phyloP scores from a whole-genome alignment of 768 basidiomycete genomes.

The Pleurotus tuoliensis region DNA sequence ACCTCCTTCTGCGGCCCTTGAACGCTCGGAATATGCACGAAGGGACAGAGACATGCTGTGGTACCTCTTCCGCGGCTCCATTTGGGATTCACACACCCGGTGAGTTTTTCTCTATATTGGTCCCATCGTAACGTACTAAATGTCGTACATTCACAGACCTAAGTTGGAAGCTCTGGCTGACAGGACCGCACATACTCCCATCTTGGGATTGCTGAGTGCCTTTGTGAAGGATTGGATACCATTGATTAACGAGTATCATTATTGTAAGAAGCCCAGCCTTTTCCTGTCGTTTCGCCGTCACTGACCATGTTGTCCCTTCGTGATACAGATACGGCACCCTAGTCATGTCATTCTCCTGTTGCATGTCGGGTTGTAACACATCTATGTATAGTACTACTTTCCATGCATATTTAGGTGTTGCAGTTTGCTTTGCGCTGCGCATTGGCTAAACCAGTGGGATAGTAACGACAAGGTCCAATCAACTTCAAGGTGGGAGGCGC shows the following conservation, averaged over 20 bases:
- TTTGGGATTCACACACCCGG: slow-evolving; percentile 82
- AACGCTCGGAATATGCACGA: slow-evolving; percentile 75
- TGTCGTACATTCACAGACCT: slow-evolving; percentile 42
- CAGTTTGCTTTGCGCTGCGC: not conserved
- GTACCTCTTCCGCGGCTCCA: slow-evolving; percentile 82
- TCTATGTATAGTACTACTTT: slow-evolving; percentile 11
- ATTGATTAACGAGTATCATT: slow-evolving; percentile 86
- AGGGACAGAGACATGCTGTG: slow-evolving; percentile 80
- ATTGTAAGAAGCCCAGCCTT: slow-evolving; percentile 53
- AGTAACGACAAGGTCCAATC: not conserved
- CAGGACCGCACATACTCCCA: slow-evolving; percentile 49
- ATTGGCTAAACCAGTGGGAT: not conserved
- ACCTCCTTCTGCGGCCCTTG: slow-evolving; percentile 55
- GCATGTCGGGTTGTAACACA: slow-evolving; percentile 13
- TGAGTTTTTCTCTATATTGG: slow-evolving; percentile 22
- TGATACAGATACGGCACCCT: slow-evolving; percentile 38
- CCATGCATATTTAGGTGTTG: not conserved
- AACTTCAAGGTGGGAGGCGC: not conserved
- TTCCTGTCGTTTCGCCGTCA: not conserved
- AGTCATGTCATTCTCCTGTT: slow-evolving; percentile 13
- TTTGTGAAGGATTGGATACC: slow-evolving; percentile 85
- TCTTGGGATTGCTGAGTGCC: slow-evolving; percentile 66
- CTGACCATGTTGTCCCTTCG: not conserved
- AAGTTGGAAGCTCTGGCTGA: slow-evolving; percentile 66
- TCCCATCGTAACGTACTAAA: too few species aligned